These are phyloP conservation scores for Quercus gilva DNA, from an alignment of 306 rosid species.

Conservation along the genomic window DNA sequence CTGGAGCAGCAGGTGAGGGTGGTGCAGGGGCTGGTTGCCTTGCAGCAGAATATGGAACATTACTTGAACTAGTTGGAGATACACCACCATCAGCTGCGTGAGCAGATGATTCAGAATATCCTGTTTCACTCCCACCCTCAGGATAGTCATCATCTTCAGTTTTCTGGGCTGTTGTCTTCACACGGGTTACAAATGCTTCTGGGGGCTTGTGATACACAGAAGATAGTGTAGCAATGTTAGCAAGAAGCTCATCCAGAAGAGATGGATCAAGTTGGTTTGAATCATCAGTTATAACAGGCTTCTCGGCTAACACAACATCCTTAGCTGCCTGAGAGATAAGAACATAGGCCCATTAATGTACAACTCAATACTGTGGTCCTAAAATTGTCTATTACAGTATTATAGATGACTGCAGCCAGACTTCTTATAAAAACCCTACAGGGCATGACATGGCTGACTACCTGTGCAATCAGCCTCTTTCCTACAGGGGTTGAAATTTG, in stretches of 20 bases:
- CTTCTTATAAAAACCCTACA: not conserved
- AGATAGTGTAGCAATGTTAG: slow-evolving; percentile 93
- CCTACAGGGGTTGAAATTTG: not conserved
- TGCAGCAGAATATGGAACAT: slow-evolving; percentile 40
- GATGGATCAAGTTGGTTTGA: slow-evolving; percentile 88
- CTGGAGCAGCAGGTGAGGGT: slow-evolving; percentile 55
- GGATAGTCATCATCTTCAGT: slow-evolving; percentile 86
- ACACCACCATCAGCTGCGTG: slow-evolving; percentile 51
- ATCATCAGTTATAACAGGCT: slow-evolving; percentile 93
- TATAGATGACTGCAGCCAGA: not conserved
- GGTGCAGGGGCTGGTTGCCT: slow-evolving; percentile 50
- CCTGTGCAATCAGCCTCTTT: not conserved
- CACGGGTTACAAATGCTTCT: slow-evolving; percentile 87
- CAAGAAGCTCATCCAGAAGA: slow-evolving; percentile 96
- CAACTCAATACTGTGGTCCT: not conserved
- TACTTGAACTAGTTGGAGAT: slow-evolving; percentile 47
- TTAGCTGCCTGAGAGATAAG: slow-evolving; percentile 83
- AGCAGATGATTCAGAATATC: slow-evolving; percentile 67
- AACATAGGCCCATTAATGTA: slow-evolving; percentile 26
- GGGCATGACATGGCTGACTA: not conserved
- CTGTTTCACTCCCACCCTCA: slow-evolving; percentile 71
- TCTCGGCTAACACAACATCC: slow-evolving; percentile 99
- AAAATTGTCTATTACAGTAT: not conserved
- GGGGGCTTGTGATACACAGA: slow-evolving; percentile 99
- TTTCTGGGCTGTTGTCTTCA: slow-evolving; percentile 57